These are phyloP conservation scores for Microbotryum lychnidis-dioicae DNA, from an alignment of 1,284 basidiomycete species.

Conservation along the genomic window DNA sequence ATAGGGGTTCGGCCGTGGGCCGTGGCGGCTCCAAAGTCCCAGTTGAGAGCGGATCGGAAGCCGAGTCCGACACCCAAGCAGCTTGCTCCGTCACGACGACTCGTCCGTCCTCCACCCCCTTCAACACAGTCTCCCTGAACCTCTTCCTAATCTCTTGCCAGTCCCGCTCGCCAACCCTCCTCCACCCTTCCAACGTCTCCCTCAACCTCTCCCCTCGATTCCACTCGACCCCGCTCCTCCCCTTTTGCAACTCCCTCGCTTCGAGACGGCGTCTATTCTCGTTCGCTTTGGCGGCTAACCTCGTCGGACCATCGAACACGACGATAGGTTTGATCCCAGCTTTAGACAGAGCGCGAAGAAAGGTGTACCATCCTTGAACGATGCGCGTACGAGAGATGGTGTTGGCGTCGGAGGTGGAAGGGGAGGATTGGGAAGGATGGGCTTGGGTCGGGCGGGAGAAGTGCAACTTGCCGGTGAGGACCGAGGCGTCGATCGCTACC, in stretches of 20 bases:
- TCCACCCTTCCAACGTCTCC: constrained; percentile 1
- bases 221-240: constrained; percentile 12
- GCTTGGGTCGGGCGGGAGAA: background rate
- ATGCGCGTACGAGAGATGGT: background rate
- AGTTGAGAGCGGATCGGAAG: no score
- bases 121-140: background rate
- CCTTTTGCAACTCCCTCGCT: constrained; percentile 4
- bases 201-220: constrained; percentile 5
- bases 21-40: no score
- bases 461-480: constrained; percentile 24
- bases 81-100: background rate
- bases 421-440: background rate
- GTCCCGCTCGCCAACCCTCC: background rate
- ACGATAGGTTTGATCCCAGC: constrained; percentile 19
- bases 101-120: background rate
- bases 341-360: constrained; percentile 10
- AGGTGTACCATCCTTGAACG: constrained; percentile 21
- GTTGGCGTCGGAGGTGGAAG: background rate
- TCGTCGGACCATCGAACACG: constrained; percentile 26
- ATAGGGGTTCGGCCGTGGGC: background rate
- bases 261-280: constrained; percentile 9
- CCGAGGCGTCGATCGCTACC: constrained; percentile 27
- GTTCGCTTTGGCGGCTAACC: constrained; percentile 12
- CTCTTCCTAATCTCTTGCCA: background rate
- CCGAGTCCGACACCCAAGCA: no score